These are phyloP conservation scores for Pleurotus eryngii DNA, from an alignment of 768 basidiomycete genomes.

Conservation along the genomic window DNA sequence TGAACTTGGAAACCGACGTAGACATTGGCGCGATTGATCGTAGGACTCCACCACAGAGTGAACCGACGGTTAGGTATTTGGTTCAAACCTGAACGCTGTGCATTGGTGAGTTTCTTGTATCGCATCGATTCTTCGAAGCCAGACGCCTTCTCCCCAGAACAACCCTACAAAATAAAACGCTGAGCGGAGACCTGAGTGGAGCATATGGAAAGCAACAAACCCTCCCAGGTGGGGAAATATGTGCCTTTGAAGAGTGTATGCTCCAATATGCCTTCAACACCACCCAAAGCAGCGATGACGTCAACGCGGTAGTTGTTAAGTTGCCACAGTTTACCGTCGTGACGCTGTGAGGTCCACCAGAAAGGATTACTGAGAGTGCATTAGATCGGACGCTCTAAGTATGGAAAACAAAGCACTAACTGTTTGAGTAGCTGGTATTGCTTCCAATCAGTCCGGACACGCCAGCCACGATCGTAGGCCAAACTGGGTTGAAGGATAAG, in stretches of 20 bases:
- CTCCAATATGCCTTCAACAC: conserved; percentile 95
- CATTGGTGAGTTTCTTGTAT: conserved; percentile 96
- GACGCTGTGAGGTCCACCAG: conserved; percentile 99
- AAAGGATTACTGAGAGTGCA: conserved; percentile 75
- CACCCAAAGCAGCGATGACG: conserved; percentile 95
- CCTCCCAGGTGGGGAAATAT: conserved; percentile 97
- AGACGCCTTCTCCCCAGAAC: conserved; percentile 98
- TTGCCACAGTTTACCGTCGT: conserved; percentile 95
- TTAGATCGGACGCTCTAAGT: conserved; percentile 4
- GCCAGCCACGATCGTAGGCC: conserved; percentile 99
- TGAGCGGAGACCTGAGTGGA: conserved; percentile 2
- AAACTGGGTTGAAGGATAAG: conserved; percentile 40
- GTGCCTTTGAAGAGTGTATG: conserved; percentile 98
- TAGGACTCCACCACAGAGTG: conserved; percentile 99
- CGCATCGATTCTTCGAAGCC: conserved; percentile 97
- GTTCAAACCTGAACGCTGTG: conserved; percentile 95
- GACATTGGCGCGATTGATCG: conserved; percentile 98
- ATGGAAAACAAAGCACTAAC: conserved; percentile 37
- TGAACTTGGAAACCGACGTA: conserved; percentile 99
- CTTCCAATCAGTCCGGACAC: conserved; percentile 97
- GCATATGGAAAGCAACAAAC: conserved; percentile 28
- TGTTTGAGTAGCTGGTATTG: conserved; percentile 93
- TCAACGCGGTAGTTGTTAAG: conserved; percentile 98
- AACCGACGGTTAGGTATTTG: conserved; percentile 99
- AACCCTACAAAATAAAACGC: conserved; percentile 45